A percentile compares a stretch with the other conserved stretches of the same genome.
Evolutionary conservation across 176 grass and related monocot genomes (phyloP).

Genomic region (Pontederia paniculata): DNA sequence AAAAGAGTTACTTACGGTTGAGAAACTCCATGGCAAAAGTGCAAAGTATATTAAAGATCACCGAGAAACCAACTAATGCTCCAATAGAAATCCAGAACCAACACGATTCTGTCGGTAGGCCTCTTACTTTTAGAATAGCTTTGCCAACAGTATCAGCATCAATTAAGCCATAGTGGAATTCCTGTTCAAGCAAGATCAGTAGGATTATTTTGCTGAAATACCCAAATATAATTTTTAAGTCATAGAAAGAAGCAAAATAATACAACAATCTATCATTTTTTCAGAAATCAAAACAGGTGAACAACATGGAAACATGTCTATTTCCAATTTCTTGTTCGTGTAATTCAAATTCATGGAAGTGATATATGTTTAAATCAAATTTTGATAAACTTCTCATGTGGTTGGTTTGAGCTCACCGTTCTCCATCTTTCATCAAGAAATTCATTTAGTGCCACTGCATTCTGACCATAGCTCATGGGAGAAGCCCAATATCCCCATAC

Average conservation of each 20-base stretch:
- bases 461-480: conserved; percentile 36
- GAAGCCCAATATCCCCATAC: conserved; percentile 29
- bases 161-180: conserved; percentile 34
- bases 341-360: not conserved
- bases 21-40: conserved; percentile 67
- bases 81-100: conserved; percentile 83
- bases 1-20: conserved; percentile 3
- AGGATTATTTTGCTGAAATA: too few relatives aligned
- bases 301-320: too few relatives aligned
- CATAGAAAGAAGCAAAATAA: too few relatives aligned
- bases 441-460: conserved; percentile 36
- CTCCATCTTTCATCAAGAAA: conserved; percentile 69
- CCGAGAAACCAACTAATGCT: conserved; percentile 52
- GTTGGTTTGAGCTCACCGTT: conserved; percentile 37
- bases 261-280: too few relatives aligned
- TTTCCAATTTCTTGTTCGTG: too few relatives aligned
- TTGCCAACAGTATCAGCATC: conserved; percentile 46
- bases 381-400: not conserved
- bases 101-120: conserved; percentile 54
- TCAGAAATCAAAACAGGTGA: too few relatives aligned
- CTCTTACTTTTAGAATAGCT: conserved; percentile 58
- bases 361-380: not conserved
- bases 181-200: conserved; percentile 30
- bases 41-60: conserved; percentile 76
- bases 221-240: too few relatives aligned